Conservation (phyloP, 768 basidiomycete species). For the Boletus reticulatus region DNA sequence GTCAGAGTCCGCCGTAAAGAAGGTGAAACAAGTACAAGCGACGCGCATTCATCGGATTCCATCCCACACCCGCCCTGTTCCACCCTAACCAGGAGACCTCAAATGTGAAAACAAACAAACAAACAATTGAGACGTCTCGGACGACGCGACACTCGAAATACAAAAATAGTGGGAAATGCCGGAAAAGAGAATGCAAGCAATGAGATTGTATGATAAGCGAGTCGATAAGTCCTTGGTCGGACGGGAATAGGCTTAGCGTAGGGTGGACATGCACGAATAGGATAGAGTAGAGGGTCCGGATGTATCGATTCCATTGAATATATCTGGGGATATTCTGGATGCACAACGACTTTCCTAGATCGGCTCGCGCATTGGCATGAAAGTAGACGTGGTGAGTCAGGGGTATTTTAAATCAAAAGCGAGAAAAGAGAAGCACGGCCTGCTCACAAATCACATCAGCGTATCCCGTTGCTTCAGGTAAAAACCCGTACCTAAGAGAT, state of each 20-base stretch:
- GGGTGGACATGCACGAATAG: constrained; percentile 23
- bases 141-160: constrained; percentile 11
- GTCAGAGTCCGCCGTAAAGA: constrained; percentile 16
- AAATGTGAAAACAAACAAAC: not conserved
- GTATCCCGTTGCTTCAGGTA: not conserved
- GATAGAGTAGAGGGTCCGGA: constrained; percentile 23
- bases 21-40: constrained; percentile 16
- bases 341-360: constrained; percentile 26
- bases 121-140: constrained; percentile 4
- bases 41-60: constrained; percentile 10
- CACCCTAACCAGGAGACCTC: not conserved
- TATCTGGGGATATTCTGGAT: constrained; percentile 25
- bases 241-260: constrained; percentile 20
- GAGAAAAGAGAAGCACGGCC: not conserved
- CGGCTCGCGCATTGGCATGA: constrained; percentile 7
- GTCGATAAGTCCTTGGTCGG: constrained; percentile 23
- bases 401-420: constrained; percentile 5
- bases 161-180: constrained; percentile 15
- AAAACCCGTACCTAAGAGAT: constrained; percentile 13
- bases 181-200: constrained; percentile 26
- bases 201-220: constrained; percentile 31
- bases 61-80: not conserved
- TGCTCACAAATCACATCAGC: constrained; percentile 9
- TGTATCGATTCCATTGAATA: constrained; percentile 16
- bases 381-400: constrained; percentile 1